phyloP scores from a whole-genome alignment of 2,329 filamentous ascomycete genomes.

The Dactylonectria estremocensis region DNA sequence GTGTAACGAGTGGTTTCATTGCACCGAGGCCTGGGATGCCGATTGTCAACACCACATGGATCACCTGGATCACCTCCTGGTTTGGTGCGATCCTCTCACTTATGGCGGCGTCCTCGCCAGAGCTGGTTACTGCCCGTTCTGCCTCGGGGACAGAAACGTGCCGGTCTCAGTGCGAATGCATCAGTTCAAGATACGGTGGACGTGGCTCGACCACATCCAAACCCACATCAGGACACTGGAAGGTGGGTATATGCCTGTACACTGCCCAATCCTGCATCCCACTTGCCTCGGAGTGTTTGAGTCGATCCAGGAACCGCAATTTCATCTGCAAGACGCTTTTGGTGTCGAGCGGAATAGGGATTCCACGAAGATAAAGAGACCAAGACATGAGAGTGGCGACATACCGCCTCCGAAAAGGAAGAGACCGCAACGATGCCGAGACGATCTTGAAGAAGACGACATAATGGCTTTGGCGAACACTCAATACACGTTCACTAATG shows the following conservation, averaged over 20 bases:
- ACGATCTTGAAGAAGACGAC: neutral
- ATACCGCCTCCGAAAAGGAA: neutral
- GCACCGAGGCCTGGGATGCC: neutral
- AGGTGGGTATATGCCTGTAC: neutral
- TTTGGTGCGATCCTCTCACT: neutral
- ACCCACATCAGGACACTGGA: neutral
- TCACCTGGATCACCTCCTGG: neutral
- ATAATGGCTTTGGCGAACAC: neutral
- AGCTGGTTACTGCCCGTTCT: conserved; percentile 7
- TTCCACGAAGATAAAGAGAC: neutral
- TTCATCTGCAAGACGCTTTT: neutral
- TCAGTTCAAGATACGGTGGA: neutral
- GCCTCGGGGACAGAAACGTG: neutral
- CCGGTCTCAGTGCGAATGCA: neutral
- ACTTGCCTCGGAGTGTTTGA: too few species aligned
- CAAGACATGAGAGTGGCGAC: neutral
- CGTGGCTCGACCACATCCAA: neutral
- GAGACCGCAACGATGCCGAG: neutral
- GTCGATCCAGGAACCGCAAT: too few species aligned
- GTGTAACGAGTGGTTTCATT: conserved; percentile 1
- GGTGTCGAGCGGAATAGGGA: neutral
- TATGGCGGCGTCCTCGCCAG: conserved; percentile 2
- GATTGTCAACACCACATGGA: neutral
- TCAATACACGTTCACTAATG: neutral
- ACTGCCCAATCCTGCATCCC: too few species aligned